Evolutionary conservation across 2,329 filamentous ascomycete genomes (phyloP), one percentile per base, ranked within the genome.

Genomic region (Akanthomyces muscarius): DNA sequence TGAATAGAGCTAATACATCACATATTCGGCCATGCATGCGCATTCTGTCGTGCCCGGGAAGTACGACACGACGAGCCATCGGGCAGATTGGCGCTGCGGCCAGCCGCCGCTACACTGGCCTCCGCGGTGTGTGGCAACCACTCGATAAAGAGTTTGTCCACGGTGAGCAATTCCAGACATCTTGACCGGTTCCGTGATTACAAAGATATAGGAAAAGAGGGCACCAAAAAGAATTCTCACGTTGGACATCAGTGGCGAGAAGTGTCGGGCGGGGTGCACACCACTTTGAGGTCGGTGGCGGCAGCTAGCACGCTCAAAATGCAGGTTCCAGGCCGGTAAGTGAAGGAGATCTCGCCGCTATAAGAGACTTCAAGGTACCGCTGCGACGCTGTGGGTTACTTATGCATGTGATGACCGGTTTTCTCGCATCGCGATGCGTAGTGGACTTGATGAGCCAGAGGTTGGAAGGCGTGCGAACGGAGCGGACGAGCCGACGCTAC

Each of bases 341-440:
- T 11, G 21, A 28, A 2, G 41, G 11, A n/a, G 5, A 36, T 23
- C 28, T 57, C 21, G 54, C 54, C 42, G 54, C 54, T 57, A 45
- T 45, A 47, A 38, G 3, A 36, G 7, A 56, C 7, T 3, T 25
- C 25, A 23, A 57, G 54, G 41, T 36, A 57, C 54, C 25, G 10
- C 16, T 57, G 54, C 41, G 18, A 57, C 54, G 23, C 28, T 47
- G 18, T 47, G 54, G 54, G 54, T 47, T 57, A 33, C 54, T 47
- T 47, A 47, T 57, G 54, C 41, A 47, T 57, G 28, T 2, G 18
- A 53, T 16, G 51, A 38, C 47, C 30, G 16, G 23, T 28, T 48
- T 7, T 25, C 23, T 7, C 25, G 10, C 47, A 16, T 50, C 28
- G 23, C 54, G 16, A 45, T 18, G 42, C 6, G 28, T 25, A 23